Conservation (phyloP, 371 early-diverging fungal genomes). For the Rhizopus arrhizus region DNA sequence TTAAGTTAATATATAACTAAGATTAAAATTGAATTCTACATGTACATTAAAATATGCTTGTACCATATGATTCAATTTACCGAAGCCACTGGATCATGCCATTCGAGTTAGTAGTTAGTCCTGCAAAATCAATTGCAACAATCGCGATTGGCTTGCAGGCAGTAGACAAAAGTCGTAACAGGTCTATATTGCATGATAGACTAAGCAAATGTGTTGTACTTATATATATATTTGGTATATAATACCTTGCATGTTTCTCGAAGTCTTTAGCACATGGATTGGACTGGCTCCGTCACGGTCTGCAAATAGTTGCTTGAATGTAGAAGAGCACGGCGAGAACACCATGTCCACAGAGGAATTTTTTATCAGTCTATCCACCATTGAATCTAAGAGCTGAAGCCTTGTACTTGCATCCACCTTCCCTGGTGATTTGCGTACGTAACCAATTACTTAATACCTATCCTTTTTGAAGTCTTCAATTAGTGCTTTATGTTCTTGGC, state of each 20-base stretch:
- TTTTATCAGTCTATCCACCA: slow-evolving; percentile 7
- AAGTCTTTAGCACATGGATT: slow-evolving; percentile 1
- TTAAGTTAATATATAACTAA: no score
- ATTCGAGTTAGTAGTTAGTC: slow-evolving; percentile 1
- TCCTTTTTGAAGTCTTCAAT: slow-evolving; percentile 3
- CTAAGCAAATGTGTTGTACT: slow-evolving; percentile 3
- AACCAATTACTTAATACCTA: slow-evolving; percentile 1
- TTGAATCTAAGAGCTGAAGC: background rate
- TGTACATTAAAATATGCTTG: slow-evolving; percentile 2
- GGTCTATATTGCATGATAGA: slow-evolving; percentile 8
- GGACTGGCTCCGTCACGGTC: background rate
- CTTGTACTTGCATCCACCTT: slow-evolving; percentile 4
- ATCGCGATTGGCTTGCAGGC: background rate
- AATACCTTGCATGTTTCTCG: slow-evolving; percentile 4
- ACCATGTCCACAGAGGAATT: background rate
- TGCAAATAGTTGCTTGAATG: slow-evolving; percentile 2
- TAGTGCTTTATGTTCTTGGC: background rate
- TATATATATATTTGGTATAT: background rate
- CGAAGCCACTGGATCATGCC: background rate
- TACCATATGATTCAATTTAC: slow-evolving; percentile 6
- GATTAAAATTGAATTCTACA: no score
- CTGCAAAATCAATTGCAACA: slow-evolving; percentile 1
- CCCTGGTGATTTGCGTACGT: slow-evolving; percentile 5
- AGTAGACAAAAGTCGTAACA: slow-evolving; percentile 3
- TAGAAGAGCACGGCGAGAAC: background rate